Percentiles rank a stretch among this genome's conserved stretches.
phyloP scores from a whole-genome alignment of 352 stramenopile species.

The Thalassiosira pacifica region DNA sequence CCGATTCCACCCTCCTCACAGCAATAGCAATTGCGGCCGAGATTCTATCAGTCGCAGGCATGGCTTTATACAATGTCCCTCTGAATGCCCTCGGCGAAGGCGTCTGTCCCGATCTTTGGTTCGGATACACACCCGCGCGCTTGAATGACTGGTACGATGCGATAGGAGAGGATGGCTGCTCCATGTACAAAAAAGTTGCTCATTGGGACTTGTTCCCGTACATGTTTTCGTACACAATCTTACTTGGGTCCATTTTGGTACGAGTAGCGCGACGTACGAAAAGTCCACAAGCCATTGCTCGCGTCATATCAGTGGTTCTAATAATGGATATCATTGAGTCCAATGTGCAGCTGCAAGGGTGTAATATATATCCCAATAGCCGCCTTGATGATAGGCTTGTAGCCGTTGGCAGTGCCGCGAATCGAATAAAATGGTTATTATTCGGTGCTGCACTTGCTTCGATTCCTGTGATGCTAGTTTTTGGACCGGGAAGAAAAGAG shows the following conservation, averaged over 20 bases:
- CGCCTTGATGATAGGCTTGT: slow-evolving; percentile 8
- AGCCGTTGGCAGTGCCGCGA: slow-evolving; percentile 2
- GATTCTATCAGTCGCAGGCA: slow-evolving; percentile 2
- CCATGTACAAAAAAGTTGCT: slow-evolving; percentile 11
- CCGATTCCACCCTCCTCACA: slow-evolving; percentile 3
- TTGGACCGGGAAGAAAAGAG: not conserved
- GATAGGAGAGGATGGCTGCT: slow-evolving; percentile 8
- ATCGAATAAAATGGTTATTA: slow-evolving; percentile 10
- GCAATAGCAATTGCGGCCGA: slow-evolving; percentile 8
- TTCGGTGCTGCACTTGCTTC: not conserved
- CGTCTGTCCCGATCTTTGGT: slow-evolving; percentile 7
- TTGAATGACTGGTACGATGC: slow-evolving; percentile 9
- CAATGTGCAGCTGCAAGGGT: slow-evolving; percentile 7
- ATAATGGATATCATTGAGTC: slow-evolving; percentile 17
- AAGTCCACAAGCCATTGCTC: slow-evolving; percentile 8
- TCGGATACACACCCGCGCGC: slow-evolving; percentile 7
- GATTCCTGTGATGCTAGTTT: slow-evolving; percentile 4
- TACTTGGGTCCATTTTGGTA: not conserved
- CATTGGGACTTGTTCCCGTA: slow-evolving; percentile 1
- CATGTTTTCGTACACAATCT: not conserved
- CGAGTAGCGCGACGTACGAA: not conserved
- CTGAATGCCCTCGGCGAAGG: slow-evolving; percentile 1
- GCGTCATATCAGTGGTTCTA: not conserved
- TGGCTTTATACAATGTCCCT: not conserved
- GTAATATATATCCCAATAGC: slow-evolving; percentile 11